Percentiles rank a stretch among this genome's conserved stretches.
phyloP scores from a whole-genome alignment of 2,329 filamentous ascomycete genomes.

The Colletotrichum neosansevieriae region DNA sequence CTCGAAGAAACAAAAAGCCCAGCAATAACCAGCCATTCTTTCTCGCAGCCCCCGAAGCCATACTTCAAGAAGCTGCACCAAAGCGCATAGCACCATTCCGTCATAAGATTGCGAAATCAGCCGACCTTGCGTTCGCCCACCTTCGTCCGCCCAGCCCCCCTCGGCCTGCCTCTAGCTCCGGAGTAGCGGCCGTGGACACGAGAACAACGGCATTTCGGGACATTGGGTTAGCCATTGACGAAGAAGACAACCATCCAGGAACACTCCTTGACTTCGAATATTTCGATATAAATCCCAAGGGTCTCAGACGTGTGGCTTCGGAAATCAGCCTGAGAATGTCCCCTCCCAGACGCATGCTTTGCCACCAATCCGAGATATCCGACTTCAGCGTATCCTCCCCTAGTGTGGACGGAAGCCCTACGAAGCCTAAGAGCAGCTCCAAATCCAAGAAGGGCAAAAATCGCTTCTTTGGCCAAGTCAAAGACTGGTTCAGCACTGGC shows the following conservation, averaged over 20 bases:
- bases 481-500: slow-evolving; percentile 61
- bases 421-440: slow-evolving; percentile 41
- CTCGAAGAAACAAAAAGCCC: not conserved
- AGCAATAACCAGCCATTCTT: not conserved
- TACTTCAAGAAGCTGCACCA: not conserved
- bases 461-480: slow-evolving; percentile 59
- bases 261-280: slow-evolving; percentile 17
- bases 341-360: slow-evolving; percentile 24
- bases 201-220: slow-evolving; percentile 4
- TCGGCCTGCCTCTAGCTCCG: slow-evolving; percentile 34
- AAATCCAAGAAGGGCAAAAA: slow-evolving; percentile 47
- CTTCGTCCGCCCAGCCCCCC: slow-evolving; percentile 1
- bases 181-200: slow-evolving; percentile 25
- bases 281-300: slow-evolving; percentile 20
- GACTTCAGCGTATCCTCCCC: slow-evolving; percentile 45
- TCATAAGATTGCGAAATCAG: slow-evolving; percentile 23
- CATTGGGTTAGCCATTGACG: slow-evolving; percentile 24
- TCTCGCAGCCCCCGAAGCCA: not conserved
- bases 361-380: slow-evolving; percentile 40
- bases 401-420: slow-evolving; percentile 36
- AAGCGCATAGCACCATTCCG: slow-evolving; percentile 1
- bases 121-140: slow-evolving; percentile 15
- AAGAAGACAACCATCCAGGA: slow-evolving; percentile 34
- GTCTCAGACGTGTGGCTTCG: slow-evolving; percentile 25
- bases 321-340: slow-evolving; percentile 35